Evolutionary conservation across 2,329 filamentous ascomycete species (phyloP).

Genomic region (Mycogone perniciosa): DNA sequence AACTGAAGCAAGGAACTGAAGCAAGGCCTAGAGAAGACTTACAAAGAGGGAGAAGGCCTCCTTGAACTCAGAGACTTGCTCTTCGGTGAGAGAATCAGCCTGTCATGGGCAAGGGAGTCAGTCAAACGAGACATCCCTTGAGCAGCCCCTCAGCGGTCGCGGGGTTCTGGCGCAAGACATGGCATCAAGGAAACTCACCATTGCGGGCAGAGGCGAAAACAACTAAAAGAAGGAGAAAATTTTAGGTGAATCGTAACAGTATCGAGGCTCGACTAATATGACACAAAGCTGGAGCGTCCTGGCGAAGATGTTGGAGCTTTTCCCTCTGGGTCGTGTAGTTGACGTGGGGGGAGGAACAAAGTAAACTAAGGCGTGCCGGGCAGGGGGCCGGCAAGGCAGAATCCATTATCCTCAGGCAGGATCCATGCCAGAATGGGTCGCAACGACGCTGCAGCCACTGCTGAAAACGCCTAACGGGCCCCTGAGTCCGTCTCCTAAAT

Average conservation of each 20-base stretch:
- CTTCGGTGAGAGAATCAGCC: conserved; percentile 98
- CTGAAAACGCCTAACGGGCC: neutral
- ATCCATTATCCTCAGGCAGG: conserved; percentile 8
- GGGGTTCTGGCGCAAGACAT: conserved; percentile 11
- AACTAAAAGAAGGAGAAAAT: conserved; percentile 6
- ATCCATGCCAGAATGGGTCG: conserved; percentile 7
- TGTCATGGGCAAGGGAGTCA: conserved; percentile 35
- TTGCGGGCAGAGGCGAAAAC: conserved; percentile 19
- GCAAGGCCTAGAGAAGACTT: conserved; percentile 38
- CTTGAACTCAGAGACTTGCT: conserved; percentile 99
- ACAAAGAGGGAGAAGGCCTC: conserved; percentile 99
- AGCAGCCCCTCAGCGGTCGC: conserved; percentile 23
- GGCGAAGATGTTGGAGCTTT: conserved; percentile 14
- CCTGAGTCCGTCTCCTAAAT: neutral
- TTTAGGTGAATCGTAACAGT: neutral
- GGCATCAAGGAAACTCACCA: conserved; percentile 22
- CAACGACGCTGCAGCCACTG: neutral
- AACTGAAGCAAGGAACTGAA: neutral
- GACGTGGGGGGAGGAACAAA: conserved; percentile 12
- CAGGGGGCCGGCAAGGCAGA: conserved; percentile 14
- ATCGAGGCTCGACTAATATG: conserved; percentile 1
- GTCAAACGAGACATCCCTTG: conserved; percentile 12
- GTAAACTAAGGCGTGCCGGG: neutral
- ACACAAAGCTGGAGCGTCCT: conserved; percentile 12
- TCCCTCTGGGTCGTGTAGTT: conserved; percentile 12